These are phyloP conservation scores for Boletus albobrunnescens DNA, from an alignment of 1,284 basidiomycete genomes.

Conservation along the genomic window DNA sequence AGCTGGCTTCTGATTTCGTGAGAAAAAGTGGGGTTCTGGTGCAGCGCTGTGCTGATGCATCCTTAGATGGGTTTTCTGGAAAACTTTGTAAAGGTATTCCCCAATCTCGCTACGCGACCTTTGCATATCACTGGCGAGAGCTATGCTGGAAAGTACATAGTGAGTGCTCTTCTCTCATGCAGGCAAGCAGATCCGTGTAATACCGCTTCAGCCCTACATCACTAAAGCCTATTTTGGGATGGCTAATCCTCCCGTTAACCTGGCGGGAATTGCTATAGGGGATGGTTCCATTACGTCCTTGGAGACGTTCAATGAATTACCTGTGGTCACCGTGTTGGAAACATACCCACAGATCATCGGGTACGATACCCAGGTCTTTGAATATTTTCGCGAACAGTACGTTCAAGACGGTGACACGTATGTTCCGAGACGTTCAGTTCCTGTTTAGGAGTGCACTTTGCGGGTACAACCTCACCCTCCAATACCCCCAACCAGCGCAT, in stretches of 20 bases:
- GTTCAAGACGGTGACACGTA: too few species aligned
- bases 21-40: constrained; percentile 25
- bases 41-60: background rate
- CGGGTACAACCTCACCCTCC: background rate
- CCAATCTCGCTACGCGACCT: background rate
- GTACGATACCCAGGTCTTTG: background rate
- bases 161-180: background rate
- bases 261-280: background rate
- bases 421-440: background rate
- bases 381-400: background rate
- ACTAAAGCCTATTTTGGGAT: background rate
- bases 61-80: background rate
- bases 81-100: background rate
- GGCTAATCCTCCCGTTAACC: background rate
- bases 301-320: background rate
- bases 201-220: background rate
- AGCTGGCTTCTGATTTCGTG: background rate
- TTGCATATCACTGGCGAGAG: background rate
- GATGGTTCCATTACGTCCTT: background rate
- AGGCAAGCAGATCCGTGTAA: background rate
- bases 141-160: background rate
- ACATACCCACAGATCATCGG: background rate
- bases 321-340: background rate
- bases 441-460: background rate
- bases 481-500: background rate